Conservation (phyloP, 2,329 filamentous ascomycete genomes). For the Talaromyces islandicus region DNA sequence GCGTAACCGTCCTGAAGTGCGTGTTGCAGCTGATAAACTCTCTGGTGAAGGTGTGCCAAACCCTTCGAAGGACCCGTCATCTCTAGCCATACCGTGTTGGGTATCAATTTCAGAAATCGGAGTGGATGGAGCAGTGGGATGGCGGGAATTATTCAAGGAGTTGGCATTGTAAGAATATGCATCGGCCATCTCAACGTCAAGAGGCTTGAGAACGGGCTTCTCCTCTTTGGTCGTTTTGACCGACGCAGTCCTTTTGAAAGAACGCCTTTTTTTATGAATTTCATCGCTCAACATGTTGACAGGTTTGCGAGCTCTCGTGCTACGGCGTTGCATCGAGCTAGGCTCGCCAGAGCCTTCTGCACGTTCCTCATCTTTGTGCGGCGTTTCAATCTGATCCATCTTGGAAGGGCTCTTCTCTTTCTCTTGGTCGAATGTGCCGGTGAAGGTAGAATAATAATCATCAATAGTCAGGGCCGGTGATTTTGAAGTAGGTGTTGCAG, state of each 20-base stretch:
- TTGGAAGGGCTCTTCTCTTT: constrained; percentile 1
- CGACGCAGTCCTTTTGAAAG: background rate
- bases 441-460: background rate
- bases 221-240: background rate
- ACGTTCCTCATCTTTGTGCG: background rate
- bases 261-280: background rate
- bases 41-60: constrained; percentile 14
- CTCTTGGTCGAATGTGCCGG: background rate
- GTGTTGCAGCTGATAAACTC: constrained; percentile 14
- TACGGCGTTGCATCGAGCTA: constrained; percentile 8
- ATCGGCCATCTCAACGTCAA: background rate
- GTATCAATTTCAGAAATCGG: background rate
- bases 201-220: background rate
- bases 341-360: background rate
- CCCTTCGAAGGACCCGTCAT: constrained; percentile 8
- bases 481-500: background rate
- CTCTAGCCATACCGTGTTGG: background rate
- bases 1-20: constrained; percentile 22
- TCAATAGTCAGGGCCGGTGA: constrained; percentile 5
- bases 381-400: constrained; percentile 2
- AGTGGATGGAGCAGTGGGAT: background rate
- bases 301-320: constrained; percentile 10
- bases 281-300: constrained; percentile 1
- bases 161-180: background rate
- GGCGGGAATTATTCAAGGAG: background rate